Evolutionary conservation across 495 filamentous ascomycete species (phyloP), one percentile per base, ranked within the genome.

Genomic region (Astrothelium subdiscretum): DNA sequence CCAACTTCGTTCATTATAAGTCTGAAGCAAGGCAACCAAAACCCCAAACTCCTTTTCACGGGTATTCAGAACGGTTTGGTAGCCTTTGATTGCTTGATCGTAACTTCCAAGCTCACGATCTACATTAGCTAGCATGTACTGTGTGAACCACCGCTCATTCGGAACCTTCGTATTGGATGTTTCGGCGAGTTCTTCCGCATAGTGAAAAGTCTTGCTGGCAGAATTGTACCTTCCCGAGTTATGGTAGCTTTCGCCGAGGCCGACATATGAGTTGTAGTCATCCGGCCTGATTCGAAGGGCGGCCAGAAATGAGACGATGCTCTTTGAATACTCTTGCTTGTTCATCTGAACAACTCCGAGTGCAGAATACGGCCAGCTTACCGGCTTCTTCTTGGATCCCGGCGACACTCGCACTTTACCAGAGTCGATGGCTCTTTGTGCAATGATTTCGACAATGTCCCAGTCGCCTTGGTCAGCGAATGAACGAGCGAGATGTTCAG

Each of bases 291-390:
- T 87, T 57, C 92, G 78, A 18, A 97, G 78, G n/a, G 94, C 91
- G 10, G 88, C 82, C 68, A 97, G 90, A 71, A 96, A 99, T 0
- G 91, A 95, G 22, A 90, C 84, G 58, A 95, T 89, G 31, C 90
- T 91, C 70, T 90, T 87, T 60, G 80, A 66, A 68, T 92, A 96
- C 44, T 97, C 90, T 71, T 95, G 92, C 65, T 88, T 90, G 72
- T 97, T 99, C 64, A 96, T 83, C 72, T 97, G 90, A 0, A 95
- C 94, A n/a, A 96, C 88, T 35, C 94, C 94, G 2, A 99, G 79
- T 1, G 95, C 91, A n/a, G 92, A 90, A 68, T 89, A 91, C 10
- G 94, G 94, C 94, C 94, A 99, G 75, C 94, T 97, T 63, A 91
- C 82, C 3, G 88, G 90, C 71, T 87, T 92, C 68, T 85, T 85